Evolutionary conservation across 2,329 filamentous ascomycete species (phyloP).

Genomic region (Alternaria hordeiaustralica): DNA sequence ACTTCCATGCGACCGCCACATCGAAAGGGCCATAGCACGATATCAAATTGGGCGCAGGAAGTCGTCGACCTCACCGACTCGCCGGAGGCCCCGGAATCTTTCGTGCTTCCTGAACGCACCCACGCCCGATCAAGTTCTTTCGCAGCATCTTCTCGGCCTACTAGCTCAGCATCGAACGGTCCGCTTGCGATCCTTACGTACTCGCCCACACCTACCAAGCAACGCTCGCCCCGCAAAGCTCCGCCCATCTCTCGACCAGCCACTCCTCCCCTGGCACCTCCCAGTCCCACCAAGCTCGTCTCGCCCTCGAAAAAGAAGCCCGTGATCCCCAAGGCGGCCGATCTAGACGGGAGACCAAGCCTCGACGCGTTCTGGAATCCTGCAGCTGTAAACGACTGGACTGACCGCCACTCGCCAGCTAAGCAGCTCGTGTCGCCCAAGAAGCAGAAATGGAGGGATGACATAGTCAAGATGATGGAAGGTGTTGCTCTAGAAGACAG

Average conservation of each 20-base stretch:
- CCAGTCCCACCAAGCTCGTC: slow-evolving; percentile 42
- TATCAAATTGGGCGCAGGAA: slow-evolving; percentile 41
- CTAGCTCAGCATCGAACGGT: slow-evolving; percentile 37
- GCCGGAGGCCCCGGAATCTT: slow-evolving; percentile 29
- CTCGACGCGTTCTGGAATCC: slow-evolving; percentile 49
- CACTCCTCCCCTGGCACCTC: slow-evolving; percentile 39
- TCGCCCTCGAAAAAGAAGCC: slow-evolving; percentile 47
- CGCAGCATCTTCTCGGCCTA: slow-evolving; percentile 35
- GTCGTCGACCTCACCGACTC: slow-evolving; percentile 43
- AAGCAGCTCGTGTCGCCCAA: slow-evolving; percentile 45
- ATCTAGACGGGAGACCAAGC: slow-evolving; percentile 39
- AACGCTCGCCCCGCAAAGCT: slow-evolving; percentile 43
- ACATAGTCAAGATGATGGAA: slow-evolving; percentile 36
- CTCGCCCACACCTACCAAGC: slow-evolving; percentile 44
- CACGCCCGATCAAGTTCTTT: slow-evolving; percentile 32
- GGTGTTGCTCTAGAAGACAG: slow-evolving; percentile 32
- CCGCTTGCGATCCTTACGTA: slow-evolving; percentile 40
- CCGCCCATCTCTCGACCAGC: slow-evolving; percentile 37
- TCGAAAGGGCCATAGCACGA: slow-evolving; percentile 34
- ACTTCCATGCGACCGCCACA: slow-evolving; percentile 31
- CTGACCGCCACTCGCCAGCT: slow-evolving; percentile 44
- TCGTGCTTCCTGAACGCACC: slow-evolving; percentile 25
- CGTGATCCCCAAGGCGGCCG: slow-evolving; percentile 36
- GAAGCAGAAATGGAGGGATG: slow-evolving; percentile 44
- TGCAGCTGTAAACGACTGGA: slow-evolving; percentile 46